These are phyloP conservation scores for Sechiopsis laciniata DNA, from an alignment of 306 rosid genomes.

Conservation along the genomic window DNA sequence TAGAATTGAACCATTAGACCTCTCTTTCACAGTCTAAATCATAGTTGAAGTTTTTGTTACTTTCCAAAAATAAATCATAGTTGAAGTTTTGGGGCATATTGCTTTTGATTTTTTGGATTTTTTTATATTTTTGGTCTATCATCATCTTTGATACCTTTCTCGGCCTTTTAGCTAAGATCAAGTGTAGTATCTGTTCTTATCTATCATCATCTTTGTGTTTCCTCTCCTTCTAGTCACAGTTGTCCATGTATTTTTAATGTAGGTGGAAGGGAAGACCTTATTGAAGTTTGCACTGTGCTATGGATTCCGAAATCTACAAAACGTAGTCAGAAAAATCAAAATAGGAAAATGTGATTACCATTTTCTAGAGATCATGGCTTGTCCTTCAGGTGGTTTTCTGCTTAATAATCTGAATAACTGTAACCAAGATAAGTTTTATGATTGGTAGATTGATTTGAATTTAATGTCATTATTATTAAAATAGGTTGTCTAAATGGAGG, in stretches of 20 bases:
- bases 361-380: conserved; percentile 93
- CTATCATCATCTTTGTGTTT: neutral
- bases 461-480: neutral
- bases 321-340: conserved; percentile 70
- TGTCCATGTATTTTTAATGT: conserved; percentile 21
- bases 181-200: no score
- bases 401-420: neutral
- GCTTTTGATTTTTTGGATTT: neutral
- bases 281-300: conserved; percentile 77
- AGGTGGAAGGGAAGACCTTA: conserved; percentile 77
- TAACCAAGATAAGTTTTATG: neutral
- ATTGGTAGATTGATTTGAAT: conserved; percentile 10
- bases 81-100: neutral
- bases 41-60: no score
- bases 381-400: conserved; percentile 73
- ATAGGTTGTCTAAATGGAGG: conserved; percentile 98
- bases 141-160: neutral
- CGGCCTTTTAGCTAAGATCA: no score
- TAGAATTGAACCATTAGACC: neutral
- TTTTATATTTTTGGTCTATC: no score
- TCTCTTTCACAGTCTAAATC: neutral
- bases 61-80: no score
- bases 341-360: conserved; percentile 72
- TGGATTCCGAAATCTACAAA: conserved; percentile 89
- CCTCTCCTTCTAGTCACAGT: neutral